phyloP scores from a whole-genome alignment of 768 basidiomycete genomes.

The Tremella fuciformis region DNA sequence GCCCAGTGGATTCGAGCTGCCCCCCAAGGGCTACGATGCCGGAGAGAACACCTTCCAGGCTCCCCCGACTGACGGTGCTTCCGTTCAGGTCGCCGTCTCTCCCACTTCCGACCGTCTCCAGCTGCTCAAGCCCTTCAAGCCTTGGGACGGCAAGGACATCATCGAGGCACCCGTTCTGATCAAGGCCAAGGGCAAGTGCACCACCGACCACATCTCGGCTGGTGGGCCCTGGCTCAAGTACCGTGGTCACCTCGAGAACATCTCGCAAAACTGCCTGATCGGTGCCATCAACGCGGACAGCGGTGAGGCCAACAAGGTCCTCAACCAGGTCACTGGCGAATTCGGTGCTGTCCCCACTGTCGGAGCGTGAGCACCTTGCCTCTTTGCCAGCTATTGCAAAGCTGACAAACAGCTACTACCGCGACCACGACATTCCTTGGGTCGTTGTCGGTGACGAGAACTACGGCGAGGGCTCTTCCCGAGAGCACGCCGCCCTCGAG shows the following conservation, averaged over 20 bases:
- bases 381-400: background rate
- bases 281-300: slow-evolving; percentile 96
- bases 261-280: slow-evolving; percentile 96
- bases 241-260: slow-evolving; percentile 97
- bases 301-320: slow-evolving; percentile 92
- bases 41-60: slow-evolving; percentile 96
- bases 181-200: slow-evolving; percentile 99
- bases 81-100: slow-evolving; percentile 80
- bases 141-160: slow-evolving; percentile 92
- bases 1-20: slow-evolving; percentile 86
- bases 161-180: slow-evolving; percentile 86
- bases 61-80: slow-evolving; percentile 78
- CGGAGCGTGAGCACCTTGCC: slow-evolving; percentile 57
- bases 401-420: slow-evolving; percentile 60
- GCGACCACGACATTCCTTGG: slow-evolving; percentile 87
- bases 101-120: slow-evolving; percentile 87
- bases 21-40: slow-evolving; percentile 91
- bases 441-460: slow-evolving; percentile 81
- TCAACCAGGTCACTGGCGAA: slow-evolving; percentile 76
- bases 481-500: slow-evolving; percentile 74
- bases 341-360: slow-evolving; percentile 80
- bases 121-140: slow-evolving; percentile 78
- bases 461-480: slow-evolving; percentile 97
- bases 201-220: slow-evolving; percentile 92
- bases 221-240: slow-evolving; percentile 99